phyloP scores from a whole-genome alignment of 768 basidiomycete species.

The Auricularia auricula-judae region DNA sequence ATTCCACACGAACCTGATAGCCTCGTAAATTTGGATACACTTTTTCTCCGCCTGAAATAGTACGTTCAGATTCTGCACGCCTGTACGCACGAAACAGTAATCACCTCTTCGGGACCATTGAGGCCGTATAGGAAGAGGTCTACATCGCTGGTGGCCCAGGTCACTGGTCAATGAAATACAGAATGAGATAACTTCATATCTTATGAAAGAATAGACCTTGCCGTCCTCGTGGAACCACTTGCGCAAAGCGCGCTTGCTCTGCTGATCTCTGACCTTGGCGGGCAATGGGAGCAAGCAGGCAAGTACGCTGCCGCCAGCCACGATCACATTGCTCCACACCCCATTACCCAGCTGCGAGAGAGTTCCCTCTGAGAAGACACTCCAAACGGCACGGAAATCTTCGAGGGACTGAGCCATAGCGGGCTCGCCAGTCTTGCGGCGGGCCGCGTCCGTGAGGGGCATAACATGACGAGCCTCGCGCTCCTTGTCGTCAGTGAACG shows the following conservation, averaged over 20 bases:
- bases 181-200: background rate
- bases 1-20: slow-evolving; percentile 21
- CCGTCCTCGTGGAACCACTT: slow-evolving; percentile 43
- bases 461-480: slow-evolving; percentile 40
- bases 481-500: slow-evolving; percentile 34
- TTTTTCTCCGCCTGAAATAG: slow-evolving; percentile 41
- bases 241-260: slow-evolving; percentile 42
- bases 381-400: slow-evolving; percentile 54
- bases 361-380: slow-evolving; percentile 50
- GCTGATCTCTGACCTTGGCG: slow-evolving; percentile 28
- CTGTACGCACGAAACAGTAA: slow-evolving; percentile 2
- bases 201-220: background rate
- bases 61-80: background rate
- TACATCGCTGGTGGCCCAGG: slow-evolving; percentile 51
- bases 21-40: slow-evolving; percentile 48
- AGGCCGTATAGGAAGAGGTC: slow-evolving; percentile 55
- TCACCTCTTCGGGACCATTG: slow-evolving; percentile 36
- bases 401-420: slow-evolving; percentile 39
- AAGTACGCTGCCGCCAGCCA: slow-evolving; percentile 49
- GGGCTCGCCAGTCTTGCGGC: slow-evolving; percentile 39
- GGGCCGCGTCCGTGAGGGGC: slow-evolving; percentile 32
- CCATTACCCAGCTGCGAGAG: slow-evolving; percentile 36
- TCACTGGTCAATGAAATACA: background rate
- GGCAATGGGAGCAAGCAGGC: slow-evolving; percentile 45
- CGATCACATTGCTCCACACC: slow-evolving; percentile 56